These are phyloP conservation scores for Adansonia rubrostipa DNA, from an alignment of 441 rosid species.

Conservation along the genomic window DNA sequence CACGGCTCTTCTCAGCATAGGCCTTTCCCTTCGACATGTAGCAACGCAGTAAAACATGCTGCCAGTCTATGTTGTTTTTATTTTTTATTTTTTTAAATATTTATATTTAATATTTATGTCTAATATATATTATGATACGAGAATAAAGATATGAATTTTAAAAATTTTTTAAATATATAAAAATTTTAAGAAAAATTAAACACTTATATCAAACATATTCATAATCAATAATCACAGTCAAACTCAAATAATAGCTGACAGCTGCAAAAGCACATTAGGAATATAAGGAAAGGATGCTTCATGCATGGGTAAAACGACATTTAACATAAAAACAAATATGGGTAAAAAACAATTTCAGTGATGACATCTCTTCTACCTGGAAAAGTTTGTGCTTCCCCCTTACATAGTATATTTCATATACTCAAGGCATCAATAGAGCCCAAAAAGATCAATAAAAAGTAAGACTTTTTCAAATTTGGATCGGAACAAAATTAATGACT, in stretches of 20 bases:
- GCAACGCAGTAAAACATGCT: background rate
- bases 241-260: no score
- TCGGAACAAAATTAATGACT: background rate
- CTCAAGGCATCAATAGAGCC: background rate
- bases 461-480: background rate
- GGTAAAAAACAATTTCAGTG: background rate
- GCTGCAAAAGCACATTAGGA: background rate
- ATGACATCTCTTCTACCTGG: background rate
- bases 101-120: no score
- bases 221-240: no score
- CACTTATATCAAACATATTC: no score
- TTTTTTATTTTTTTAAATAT: no score
- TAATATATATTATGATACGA: no score
- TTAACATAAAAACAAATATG: background rate
- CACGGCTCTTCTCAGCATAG: no score
- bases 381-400: background rate
- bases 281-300: background rate
- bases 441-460: background rate
- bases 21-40: conserved; percentile 9
- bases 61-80: no score
- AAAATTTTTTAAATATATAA: no score
- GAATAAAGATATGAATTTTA: no score
- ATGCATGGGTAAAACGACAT: no score
- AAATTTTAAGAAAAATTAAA: no score
- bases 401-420: background rate